Evolutionary conservation across 306 rosid genomes (phyloP).

Genomic region (Gastrolobium bilobum): DNA sequence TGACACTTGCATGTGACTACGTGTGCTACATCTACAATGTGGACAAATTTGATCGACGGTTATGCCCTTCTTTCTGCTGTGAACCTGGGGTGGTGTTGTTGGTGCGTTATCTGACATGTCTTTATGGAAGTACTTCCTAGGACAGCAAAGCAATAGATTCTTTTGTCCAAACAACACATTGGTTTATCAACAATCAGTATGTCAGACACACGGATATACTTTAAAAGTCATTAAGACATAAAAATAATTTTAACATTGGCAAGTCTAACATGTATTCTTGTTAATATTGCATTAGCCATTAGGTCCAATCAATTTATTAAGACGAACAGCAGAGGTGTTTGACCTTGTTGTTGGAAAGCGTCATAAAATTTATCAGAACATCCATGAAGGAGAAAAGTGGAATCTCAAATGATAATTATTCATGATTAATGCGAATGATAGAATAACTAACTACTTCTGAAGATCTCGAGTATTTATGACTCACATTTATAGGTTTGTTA

Average conservation of each 20-base stretch:
- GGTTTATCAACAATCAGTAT: background rate
- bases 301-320: constrained; percentile 4
- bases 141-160: background rate
- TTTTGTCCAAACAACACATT: constrained; percentile 4
- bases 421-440: background rate
- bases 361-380: background rate
- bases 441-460: background rate
- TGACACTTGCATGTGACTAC: constrained; percentile 39
- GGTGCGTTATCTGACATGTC: constrained; percentile 33
- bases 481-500: background rate
- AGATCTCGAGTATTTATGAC: constrained; percentile 14
- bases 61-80: constrained; percentile 36
- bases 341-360: constrained; percentile 21
- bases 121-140: constrained; percentile 10
- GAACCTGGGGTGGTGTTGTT: constrained; percentile 10
- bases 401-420: constrained; percentile 12
- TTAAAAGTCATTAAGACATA: background rate
- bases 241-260: background rate
- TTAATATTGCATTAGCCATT: background rate
- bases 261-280: constrained; percentile 4
- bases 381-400: constrained; percentile 3
- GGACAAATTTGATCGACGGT: constrained; percentile 50
- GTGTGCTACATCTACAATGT: constrained; percentile 17
- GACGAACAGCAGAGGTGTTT: constrained; percentile 33
- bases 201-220: background rate